Base-by-base conservation (phyloP, 345 rosid species). In the Corchorus olitorius region DNA sequence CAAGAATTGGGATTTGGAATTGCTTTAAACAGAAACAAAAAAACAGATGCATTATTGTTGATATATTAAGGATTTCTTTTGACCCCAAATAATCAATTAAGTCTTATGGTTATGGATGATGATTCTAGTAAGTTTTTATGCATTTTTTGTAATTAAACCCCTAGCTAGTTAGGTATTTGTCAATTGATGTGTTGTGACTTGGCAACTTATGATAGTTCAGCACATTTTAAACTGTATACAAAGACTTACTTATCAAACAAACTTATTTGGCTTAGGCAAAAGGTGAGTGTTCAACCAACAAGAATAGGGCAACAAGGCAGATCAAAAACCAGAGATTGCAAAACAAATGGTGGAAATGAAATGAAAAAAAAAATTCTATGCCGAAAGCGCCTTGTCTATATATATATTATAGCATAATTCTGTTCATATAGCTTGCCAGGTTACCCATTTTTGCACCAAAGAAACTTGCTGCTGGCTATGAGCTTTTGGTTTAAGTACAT, bases 61-160 rank as follows among this genome's bases (percentile, higher is more conserved):
- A 16, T 49, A 63, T 5, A 39, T 9, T n/a, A 13, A 33, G 20
- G 6, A 45, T 16, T 33, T 3, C 20, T 75, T 37, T 62, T 14
- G 27, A 61, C 58, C 37, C 54, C 45, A 35, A 56, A n/a, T 33
- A 56, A 56, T 72, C 65, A 53, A 53, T 17, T 55, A 72, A 20
- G 53, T 39, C 75, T 58, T 13, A 13, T 62, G 50, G 70, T 58
- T 13, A 13, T 62, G 50, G 70, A 62, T 75, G 70, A 62, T 75
- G 70, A 65, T 62, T 63, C 62, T 48, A 13, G 37, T 12, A 41
- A 20, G 65, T 14, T 66, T 41, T 12, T 45, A 6, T 46, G 53
- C 53, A 66, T 45, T 20, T 72, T 45, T 20, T 72, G 20, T 41
- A 55, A 39, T 19, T 13, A 17, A 33, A 8, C n/a, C 19, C 27